phyloP scores from a whole-genome alignment of 805 yeast genomes.

The Candida arabinofermentans region DNA sequence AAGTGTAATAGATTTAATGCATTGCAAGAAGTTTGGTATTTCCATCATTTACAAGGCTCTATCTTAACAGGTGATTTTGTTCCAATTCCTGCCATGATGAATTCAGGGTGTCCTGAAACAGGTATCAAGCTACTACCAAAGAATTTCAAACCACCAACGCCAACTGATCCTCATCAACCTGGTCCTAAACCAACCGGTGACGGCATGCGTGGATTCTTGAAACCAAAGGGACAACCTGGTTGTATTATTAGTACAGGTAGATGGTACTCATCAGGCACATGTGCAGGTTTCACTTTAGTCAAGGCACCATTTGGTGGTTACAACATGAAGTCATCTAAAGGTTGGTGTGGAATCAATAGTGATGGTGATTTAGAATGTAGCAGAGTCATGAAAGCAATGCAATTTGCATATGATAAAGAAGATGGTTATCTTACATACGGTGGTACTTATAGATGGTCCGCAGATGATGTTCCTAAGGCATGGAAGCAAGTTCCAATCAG shows the following conservation, averaged over 20 bases:
- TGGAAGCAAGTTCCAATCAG: constrained; percentile 45
- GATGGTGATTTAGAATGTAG: constrained; percentile 30
- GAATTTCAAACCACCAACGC: constrained; percentile 27
- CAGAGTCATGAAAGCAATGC: constrained; percentile 38
- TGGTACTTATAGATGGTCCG: constrained; percentile 60
- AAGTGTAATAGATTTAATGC: constrained; percentile 53
- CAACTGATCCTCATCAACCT: constrained; percentile 25
- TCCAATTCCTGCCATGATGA: constrained; percentile 54
- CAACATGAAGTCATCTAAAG: constrained; percentile 63
- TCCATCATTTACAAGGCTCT: constrained; percentile 70
- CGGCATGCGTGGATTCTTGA: constrained; percentile 42
- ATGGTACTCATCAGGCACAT: constrained; percentile 79
- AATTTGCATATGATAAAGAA: constrained; percentile 51
- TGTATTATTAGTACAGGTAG: constrained; percentile 83
- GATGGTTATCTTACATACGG: constrained; percentile 52
- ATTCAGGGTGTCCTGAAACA: constrained; percentile 60
- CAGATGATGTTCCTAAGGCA: constrained; percentile 39
- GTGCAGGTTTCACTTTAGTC: constrained; percentile 67
- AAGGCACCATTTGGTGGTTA: constrained; percentile 72
- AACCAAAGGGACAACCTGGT: constrained; percentile 51
- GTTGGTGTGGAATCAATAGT: constrained; percentile 57
- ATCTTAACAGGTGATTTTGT: constrained; percentile 60
- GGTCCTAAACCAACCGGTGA: constrained; percentile 32
- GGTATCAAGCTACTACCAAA: constrained; percentile 78
- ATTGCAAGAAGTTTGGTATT: constrained; percentile 74